Evolutionary conservation across 2,329 filamentous ascomycete genomes (phyloP).

Genomic region (Trichoderma harzianum): DNA sequence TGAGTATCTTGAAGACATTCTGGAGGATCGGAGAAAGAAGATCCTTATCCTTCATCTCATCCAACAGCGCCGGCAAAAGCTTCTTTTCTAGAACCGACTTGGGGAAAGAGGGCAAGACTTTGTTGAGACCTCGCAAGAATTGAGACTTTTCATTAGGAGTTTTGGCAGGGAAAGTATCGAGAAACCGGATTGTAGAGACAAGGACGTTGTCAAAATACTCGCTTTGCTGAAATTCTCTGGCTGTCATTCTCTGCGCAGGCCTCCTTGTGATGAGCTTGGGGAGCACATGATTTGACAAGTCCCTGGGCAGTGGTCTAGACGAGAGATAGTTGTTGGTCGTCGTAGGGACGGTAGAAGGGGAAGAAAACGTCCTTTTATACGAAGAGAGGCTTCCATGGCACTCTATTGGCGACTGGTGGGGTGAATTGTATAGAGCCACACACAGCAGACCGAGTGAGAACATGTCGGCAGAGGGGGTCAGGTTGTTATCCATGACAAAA

Average conservation of each 20-base stretch:
- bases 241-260: slow-evolving; percentile 82
- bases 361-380: slow-evolving; percentile 81
- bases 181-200: slow-evolving; percentile 91
- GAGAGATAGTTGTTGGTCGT: slow-evolving; percentile 80
- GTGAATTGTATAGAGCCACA: slow-evolving; percentile 89
- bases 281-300: slow-evolving; percentile 71
- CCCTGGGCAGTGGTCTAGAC: slow-evolving; percentile 73
- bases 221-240: slow-evolving; percentile 89
- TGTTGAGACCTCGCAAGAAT: slow-evolving; percentile 84
- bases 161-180: slow-evolving; percentile 88
- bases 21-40: slow-evolving; percentile 80
- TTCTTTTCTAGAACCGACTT: slow-evolving; percentile 94
- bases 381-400: slow-evolving; percentile 74
- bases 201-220: slow-evolving; percentile 96
- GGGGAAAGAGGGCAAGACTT: slow-evolving; percentile 88
- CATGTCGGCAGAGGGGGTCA: slow-evolving; percentile 82
- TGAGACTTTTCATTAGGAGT: slow-evolving; percentile 85
- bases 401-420: slow-evolving; percentile 82
- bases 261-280: slow-evolving; percentile 83
- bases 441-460: slow-evolving; percentile 90
- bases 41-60: slow-evolving; percentile 91
- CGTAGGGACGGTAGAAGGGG: slow-evolving; percentile 74
- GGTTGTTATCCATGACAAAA: slow-evolving; percentile 86
- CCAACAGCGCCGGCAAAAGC: slow-evolving; percentile 79
- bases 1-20: slow-evolving; percentile 88